Evolutionary conservation across 257 asterid genomes (phyloP), one percentile per base, ranked within the genome.

Genomic region (Penstemon newberryi): DNA sequence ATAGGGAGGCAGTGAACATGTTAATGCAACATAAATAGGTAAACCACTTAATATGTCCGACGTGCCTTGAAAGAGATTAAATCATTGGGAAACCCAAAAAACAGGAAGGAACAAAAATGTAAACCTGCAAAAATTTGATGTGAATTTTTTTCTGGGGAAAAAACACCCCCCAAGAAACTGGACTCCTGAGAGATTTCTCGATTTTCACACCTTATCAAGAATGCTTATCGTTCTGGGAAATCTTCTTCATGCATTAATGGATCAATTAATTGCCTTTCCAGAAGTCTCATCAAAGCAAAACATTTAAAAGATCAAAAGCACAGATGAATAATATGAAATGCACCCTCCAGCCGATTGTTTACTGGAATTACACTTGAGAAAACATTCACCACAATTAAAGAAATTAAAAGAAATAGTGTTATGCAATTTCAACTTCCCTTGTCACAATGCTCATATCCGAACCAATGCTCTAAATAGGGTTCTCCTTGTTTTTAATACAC

Each of bases 361-460:
- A 53, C 58, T 9, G 8, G 58, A 37, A 18, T n/a, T 15, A 53
- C 36, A 53, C 5, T 13, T 7, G 3, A 55, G 25, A 55, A 6
- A 55, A 18, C 40, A 55, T 8, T 55, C 60, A 13, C 60, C 60
- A 19, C 4, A 11, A 55, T 7, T 19, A 49, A 5, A 49, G 4
- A 38, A 18, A n/a, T 5, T 55, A 8, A 11, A 19, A 18, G 25
- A 25, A 18, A 55, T 4, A 47, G 59, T 51, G 8, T 33, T 60
- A 49, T 63, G 44, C 65, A 47, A 41, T 8, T 39, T 63, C 41
- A 54, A 49, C 71, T 51, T 42, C 56, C 77, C 76, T 79, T 77
- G 75, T 84, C 82, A 69, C 66, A 80, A 74, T 80, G 90, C 89
- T 79, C 95, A 76, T 55, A 73, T 78, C 89, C 18, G 18, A 15